Base-by-base conservation (phyloP, 495 filamentous ascomycete genomes). In the Annulohypoxylon moriforme region DNA sequence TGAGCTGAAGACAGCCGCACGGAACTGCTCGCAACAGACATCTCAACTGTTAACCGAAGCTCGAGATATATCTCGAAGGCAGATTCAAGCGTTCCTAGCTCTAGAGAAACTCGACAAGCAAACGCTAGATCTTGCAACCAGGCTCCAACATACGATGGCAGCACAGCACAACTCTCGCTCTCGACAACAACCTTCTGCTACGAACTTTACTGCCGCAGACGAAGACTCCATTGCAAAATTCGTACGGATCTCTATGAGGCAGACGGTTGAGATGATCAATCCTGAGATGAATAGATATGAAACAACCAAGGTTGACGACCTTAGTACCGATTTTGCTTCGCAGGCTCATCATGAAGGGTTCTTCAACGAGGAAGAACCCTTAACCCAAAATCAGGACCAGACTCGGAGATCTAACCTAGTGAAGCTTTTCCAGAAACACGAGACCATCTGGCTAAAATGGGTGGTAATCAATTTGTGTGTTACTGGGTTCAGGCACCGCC, bases 211-310 rank as follows among this genome's bases (percentile, higher is more conserved):
- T 5, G 59, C 44, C 20, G 40, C 14, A 6, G 59, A 61, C 9
- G 59, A 61, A 36, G 59, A 61, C 10, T n/a, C 59, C 10, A 42
- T 61, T 8, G 59, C 59, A 8, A 61, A 50, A 27, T 1, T 61
- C 2, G 59, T 61, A 11, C 40, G 59, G 27, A 9, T 50, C 9
- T 61, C n/a, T 25, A n/a, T 61, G 27, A 49, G 10, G 1, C 18
- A 61, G 7, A 61, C 42, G 3, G 38, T 60, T 49, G 0, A 47
- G 14, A 33, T 33, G 7, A 11, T 36, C 4, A 11, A 25, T 34
- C 27, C 59, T 36, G 42, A 14, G 1, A 49, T 24, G 16, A 42
- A 61, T 36, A 61, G 18, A 22, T 14, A 24, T 8, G 29, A 24
- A 24, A 36, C 7, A 6, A 34, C 27, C 18, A 61, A 16, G 9